Percentiles rank a stretch among this genome's conserved stretches.
These are phyloP conservation scores for Wickerhamiella spandovensis DNA, from an alignment of 805 yeast species.

Conservation along the genomic window DNA sequence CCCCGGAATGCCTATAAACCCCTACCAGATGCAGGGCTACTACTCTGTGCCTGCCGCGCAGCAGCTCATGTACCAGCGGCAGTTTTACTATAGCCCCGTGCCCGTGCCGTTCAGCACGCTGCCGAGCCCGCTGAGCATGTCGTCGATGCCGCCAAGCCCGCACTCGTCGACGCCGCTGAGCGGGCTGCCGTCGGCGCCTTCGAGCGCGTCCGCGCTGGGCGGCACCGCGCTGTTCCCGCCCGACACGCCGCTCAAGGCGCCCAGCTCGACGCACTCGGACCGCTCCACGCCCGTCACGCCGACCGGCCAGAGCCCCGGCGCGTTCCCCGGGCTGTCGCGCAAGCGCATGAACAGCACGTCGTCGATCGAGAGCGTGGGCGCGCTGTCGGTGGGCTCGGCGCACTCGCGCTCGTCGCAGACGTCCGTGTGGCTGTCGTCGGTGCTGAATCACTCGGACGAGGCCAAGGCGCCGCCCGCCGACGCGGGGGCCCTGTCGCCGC, in stretches of 20 bases:
- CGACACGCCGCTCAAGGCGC: neutral
- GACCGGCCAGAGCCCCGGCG: neutral
- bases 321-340: neutral
- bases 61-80: neutral
- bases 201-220: neutral
- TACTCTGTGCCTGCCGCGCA: constrained; percentile 2
- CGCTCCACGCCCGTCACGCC: neutral
- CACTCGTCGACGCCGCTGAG: neutral
- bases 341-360: constrained; percentile 2
- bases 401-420: constrained; percentile 9
- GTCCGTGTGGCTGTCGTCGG: constrained; percentile 8
- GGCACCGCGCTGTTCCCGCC: neutral
- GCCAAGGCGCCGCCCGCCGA: neutral
- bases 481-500: neutral
- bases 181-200: neutral
- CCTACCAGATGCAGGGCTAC: too few relatives aligned
- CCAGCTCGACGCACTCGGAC: neutral
- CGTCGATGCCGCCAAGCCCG: neutral
- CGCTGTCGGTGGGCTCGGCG: neutral
- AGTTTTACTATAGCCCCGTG: neutral
- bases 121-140: neutral
- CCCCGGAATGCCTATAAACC: neutral
- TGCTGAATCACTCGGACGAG: constrained; percentile 3
- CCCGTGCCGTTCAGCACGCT: neutral
- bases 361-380: constrained; percentile 6